These are phyloP conservation scores for Triangularia verruculosa DNA, from an alignment of 2,329 filamentous ascomycete species.

Conservation along the genomic window DNA sequence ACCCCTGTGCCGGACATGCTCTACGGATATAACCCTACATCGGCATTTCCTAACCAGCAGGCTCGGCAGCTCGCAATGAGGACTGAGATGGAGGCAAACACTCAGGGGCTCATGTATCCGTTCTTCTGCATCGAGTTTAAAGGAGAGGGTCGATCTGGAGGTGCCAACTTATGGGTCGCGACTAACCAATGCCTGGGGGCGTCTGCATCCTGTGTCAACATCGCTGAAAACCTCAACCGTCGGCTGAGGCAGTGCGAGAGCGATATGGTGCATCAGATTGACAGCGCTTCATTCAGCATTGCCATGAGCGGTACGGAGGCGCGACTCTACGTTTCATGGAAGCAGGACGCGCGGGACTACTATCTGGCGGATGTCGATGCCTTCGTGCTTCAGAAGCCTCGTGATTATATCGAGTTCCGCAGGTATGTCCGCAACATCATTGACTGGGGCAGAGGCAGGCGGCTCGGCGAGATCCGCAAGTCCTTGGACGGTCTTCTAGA, in stretches of 20 bases:
- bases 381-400: slow-evolving; percentile 32
- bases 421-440: slow-evolving; percentile 37
- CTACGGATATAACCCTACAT: slow-evolving; percentile 7
- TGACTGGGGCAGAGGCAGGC: slow-evolving; percentile 33
- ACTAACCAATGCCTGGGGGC: slow-evolving; percentile 38
- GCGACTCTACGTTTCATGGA: slow-evolving; percentile 36
- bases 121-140: slow-evolving; percentile 35
- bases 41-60: too few species aligned
- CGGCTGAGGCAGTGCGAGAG: slow-evolving; percentile 23
- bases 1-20: slow-evolving; percentile 8
- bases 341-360: slow-evolving; percentile 33
- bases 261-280: slow-evolving; percentile 25
- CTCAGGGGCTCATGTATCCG: slow-evolving; percentile 20
- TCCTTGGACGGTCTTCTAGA: slow-evolving; percentile 25
- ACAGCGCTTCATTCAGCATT: slow-evolving; percentile 33
- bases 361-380: slow-evolving; percentile 29
- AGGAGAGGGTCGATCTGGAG: slow-evolving; percentile 28
- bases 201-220: slow-evolving; percentile 33
- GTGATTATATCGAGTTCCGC: slow-evolving; percentile 33
- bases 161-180: slow-evolving; percentile 34
- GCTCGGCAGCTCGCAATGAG: too few species aligned
- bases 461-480: slow-evolving; percentile 29
- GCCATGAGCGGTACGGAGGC: slow-evolving; percentile 36
- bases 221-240: slow-evolving; percentile 27
- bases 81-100: slow-evolving; percentile 24